Evolutionary conservation across 495 filamentous ascomycete species (phyloP), one percentile per base, ranked within the genome.

Genomic region (Aspergillus ostianus): DNA sequence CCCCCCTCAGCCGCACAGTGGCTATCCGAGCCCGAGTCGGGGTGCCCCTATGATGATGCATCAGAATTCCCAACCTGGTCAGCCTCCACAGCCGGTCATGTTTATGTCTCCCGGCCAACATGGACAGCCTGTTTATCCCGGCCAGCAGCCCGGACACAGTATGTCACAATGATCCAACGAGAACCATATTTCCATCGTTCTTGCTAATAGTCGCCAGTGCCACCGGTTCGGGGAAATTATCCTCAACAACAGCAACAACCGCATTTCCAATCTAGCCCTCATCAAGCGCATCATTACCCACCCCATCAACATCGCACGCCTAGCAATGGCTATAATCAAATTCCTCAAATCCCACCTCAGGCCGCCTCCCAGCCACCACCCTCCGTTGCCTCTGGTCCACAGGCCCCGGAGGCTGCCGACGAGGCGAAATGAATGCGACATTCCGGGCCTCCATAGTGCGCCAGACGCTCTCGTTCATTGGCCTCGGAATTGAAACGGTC

Each of bases 11-110:
- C 81, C 84, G 13, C 81, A 87, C 3, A 93, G 86, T 66, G 90
- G 90, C 18, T 96, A 88, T 72, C 89, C 90, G n/a, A 93, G 90
- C 66, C 90, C 91, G 0, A 85, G 90, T 53, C 82, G 90, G 19
- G 84, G 83, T 26, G 84, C 89, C 0, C 90, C 90, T 3, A 87
- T 93, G 76, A 93, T 93, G 90, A 90, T 91, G 84, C 88, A 90
- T 66, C 81, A 85, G 70, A 87, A 87, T 53, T 92, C 89, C 20
- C 89, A 91, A 62, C 86, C 88, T 61, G 88, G 88, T 17, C 88
- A 91, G 62, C 74, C 77, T 49, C 75, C 80, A 6, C 80, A 78
- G 59, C 70, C 71, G 55, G 77, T 81, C 52, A 83, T 90, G 68
- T 90, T 83, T 53, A 87, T 90, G 85, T 82, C 82, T 56, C 86